A percentile compares a stretch with the other conserved stretches of the same genome.
phyloP scores from a whole-genome alignment of 352 stramenopile species.

The Phytopythium helicoides region DNA sequence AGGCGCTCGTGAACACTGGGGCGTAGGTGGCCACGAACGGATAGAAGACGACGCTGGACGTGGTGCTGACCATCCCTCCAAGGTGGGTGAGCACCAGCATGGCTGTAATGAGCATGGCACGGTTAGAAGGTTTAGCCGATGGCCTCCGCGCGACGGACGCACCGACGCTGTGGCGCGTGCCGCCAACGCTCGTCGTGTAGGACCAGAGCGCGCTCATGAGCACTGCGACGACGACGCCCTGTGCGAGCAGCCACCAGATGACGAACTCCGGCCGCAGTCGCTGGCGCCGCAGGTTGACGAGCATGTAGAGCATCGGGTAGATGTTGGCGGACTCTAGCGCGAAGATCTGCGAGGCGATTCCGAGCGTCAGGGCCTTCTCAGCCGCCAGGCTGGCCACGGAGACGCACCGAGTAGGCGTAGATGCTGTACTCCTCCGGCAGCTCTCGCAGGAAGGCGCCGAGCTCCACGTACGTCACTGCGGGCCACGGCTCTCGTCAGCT shows the following conservation, averaged over 20 bases:
- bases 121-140: too few species aligned
- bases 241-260: slow-evolving; percentile 55
- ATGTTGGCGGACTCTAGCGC: slow-evolving; percentile 68
- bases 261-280: slow-evolving; percentile 32
- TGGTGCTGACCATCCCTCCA: slow-evolving; percentile 65
- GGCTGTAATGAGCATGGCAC: too few species aligned
- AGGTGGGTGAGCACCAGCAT: slow-evolving; percentile 65
- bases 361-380: too few species aligned
- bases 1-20: slow-evolving; percentile 56
- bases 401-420: slow-evolving; percentile 59
- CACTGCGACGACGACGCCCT: slow-evolving; percentile 44
- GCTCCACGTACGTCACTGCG: slow-evolving; percentile 51
- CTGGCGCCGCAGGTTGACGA: slow-evolving; percentile 45
- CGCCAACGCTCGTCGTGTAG: slow-evolving; percentile 46
- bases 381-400: too few species aligned
- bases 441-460: slow-evolving; percentile 51
- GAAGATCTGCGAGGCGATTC: slow-evolving; percentile 39
- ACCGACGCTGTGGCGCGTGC: slow-evolving; percentile 50
- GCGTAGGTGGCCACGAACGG: slow-evolving; percentile 65
- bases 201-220: slow-evolving; percentile 61
- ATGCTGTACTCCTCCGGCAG: slow-evolving; percentile 64
- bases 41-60: slow-evolving; percentile 72
- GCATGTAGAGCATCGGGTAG: slow-evolving; percentile 71
- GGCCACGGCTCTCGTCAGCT: background rate
- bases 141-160: too few species aligned